Evolutionary conservation across 208 protist species (phyloP).

Genomic region (Endotrypanum monterogeii): DNA sequence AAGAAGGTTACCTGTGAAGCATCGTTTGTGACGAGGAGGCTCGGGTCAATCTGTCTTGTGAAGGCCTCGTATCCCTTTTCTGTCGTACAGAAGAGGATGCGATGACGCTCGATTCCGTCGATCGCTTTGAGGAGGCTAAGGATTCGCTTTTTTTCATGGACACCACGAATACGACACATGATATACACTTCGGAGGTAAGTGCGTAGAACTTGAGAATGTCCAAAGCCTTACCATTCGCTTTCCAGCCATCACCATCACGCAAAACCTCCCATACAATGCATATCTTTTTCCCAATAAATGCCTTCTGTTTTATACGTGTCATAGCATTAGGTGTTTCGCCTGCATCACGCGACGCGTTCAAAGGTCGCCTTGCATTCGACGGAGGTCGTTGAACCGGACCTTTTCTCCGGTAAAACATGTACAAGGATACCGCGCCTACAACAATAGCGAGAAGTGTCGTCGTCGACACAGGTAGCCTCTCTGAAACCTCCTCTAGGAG

Average conservation of each 20-base stretch:
- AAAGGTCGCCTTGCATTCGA: constrained; percentile 17
- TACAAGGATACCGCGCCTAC: constrained; percentile 66
- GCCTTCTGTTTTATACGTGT: constrained; percentile 36
- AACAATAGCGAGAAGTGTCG: constrained; percentile 46
- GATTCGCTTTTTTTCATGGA: constrained; percentile 53
- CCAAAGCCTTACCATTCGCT: constrained; percentile 46
- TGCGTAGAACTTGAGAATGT: constrained; percentile 45
- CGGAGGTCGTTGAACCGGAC: constrained; percentile 18
- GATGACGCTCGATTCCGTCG: constrained; percentile 60
- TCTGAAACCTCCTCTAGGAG: constrained; percentile 65
- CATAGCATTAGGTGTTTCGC: constrained; percentile 28
- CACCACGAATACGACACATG: constrained; percentile 66
- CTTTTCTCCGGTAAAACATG: constrained; percentile 39
- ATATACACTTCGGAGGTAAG: constrained; percentile 70
- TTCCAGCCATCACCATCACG: constrained; percentile 47
- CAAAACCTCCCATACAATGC: constrained; percentile 77
- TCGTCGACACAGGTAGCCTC: constrained; percentile 40
- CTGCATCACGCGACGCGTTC: constrained; percentile 10
- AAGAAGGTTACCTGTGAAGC: constrained; percentile 53
- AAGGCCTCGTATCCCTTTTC: constrained; percentile 86
- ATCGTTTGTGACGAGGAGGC: constrained; percentile 67
- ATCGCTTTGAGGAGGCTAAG: constrained; percentile 46
- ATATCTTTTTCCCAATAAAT: constrained; percentile 61
- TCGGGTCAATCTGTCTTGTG: constrained; percentile 77
- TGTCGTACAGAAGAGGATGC: constrained; percentile 84